Evolutionary conservation across 495 filamentous ascomycete genomes (phyloP).

Genomic region (Cenococcum geophilum): DNA sequence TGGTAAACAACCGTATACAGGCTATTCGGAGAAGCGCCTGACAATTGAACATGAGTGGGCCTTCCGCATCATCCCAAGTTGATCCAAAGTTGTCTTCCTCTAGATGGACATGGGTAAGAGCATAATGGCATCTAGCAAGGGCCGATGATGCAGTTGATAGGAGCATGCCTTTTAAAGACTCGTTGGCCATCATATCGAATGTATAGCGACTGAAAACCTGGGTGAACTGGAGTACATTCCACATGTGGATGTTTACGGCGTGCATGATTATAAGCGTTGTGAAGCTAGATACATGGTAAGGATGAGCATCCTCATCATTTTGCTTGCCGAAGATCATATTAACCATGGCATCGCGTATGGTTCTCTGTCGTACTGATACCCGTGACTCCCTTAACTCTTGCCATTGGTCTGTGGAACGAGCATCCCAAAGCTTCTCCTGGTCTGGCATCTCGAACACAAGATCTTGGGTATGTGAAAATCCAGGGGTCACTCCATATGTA

Average conservation of each 20-base stretch:
- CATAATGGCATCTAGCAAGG: conserved; percentile 8
- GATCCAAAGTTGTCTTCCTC: background rate
- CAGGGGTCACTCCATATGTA: conserved; percentile 12
- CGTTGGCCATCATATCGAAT: background rate
- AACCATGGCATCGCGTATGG: conserved; percentile 16
- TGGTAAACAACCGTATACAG: conserved; percentile 11
- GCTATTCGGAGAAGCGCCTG: conserved; percentile 19
- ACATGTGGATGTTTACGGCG: conserved; percentile 18
- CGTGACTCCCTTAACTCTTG: background rate
- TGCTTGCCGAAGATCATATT: conserved; percentile 8
- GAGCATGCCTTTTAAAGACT: background rate
- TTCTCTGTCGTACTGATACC: conserved; percentile 1
- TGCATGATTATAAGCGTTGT: conserved; percentile 19
- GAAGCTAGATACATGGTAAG: conserved; percentile 9
- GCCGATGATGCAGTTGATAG: conserved; percentile 8
- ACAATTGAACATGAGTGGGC: conserved; percentile 23
- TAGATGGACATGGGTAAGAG: background rate
- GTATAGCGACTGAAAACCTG: background rate
- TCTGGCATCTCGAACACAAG: conserved; percentile 15
- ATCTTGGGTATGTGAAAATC: conserved; percentile 11
- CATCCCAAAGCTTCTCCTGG: conserved; percentile 16
- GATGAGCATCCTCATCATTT: background rate
- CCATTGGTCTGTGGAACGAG: conserved; percentile 14
- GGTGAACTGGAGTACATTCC: conserved; percentile 11
- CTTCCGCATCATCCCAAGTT: conserved; percentile 10